Percentiles rank a stretch among this genome's conserved stretches.
Evolutionary conservation across 2,329 filamentous ascomycete species (phyloP).

Genomic region (Hortaea sp.): DNA sequence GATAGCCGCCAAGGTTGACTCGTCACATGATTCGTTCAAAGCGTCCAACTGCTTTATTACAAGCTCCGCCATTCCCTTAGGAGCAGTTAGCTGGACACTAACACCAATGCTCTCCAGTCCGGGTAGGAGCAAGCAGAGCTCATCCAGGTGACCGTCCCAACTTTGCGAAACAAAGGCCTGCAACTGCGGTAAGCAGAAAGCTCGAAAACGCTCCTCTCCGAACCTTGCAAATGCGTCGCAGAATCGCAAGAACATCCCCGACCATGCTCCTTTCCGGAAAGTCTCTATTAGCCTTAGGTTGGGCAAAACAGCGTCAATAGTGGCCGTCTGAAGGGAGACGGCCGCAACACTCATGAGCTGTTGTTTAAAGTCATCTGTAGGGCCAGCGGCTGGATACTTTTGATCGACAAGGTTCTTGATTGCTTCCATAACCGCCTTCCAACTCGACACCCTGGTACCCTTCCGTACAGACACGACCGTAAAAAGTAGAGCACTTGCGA

Average conservation of each 20-base stretch:
- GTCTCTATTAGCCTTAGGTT: slow-evolving; percentile 55
- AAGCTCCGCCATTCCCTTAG: background rate
- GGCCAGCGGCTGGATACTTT: slow-evolving; percentile 1
- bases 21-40: too few relatives aligned
- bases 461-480: slow-evolving; percentile 69
- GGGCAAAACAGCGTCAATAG: slow-evolving; percentile 69
- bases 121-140: slow-evolving; percentile 3
- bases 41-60: too few relatives aligned
- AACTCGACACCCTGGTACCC: slow-evolving; percentile 62
- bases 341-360: slow-evolving; percentile 36
- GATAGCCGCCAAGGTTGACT: too few relatives aligned
- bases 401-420: slow-evolving; percentile 23
- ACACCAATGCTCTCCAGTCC: background rate
- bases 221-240: slow-evolving; percentile 72
- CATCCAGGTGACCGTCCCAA: slow-evolving; percentile 60
- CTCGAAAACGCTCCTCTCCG: slow-evolving; percentile 63
- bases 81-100: slow-evolving; percentile 1
- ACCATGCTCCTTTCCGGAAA: slow-evolving; percentile 55
- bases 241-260: slow-evolving; percentile 70
- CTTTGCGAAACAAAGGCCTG: slow-evolving; percentile 71
- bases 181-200: slow-evolving; percentile 69
- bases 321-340: slow-evolving; percentile 63
- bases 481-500: slow-evolving; percentile 48
- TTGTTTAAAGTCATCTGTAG: background rate
- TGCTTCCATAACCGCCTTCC: slow-evolving; percentile 52